These are phyloP conservation scores for Mycena galopus DNA, from an alignment of 768 basidiomycete species.

Conservation along the genomic window DNA sequence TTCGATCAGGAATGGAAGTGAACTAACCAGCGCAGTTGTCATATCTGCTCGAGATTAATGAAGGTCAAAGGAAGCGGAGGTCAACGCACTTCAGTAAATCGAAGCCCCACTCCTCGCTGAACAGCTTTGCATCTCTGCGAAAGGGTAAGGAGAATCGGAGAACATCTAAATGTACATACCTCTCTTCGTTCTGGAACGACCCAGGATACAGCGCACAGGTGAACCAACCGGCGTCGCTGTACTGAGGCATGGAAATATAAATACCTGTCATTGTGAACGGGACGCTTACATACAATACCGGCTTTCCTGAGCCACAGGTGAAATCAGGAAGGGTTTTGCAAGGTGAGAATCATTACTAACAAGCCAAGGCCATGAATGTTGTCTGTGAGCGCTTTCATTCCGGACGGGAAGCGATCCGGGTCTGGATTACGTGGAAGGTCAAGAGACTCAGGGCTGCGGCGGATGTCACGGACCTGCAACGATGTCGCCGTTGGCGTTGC, in stretches of 20 bases:
- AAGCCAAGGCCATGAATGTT: slow-evolving; percentile 68
- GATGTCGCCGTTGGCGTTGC: slow-evolving; percentile 65
- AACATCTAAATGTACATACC: slow-evolving; percentile 46
- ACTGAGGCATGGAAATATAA: slow-evolving; percentile 50
- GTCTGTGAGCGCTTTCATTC: slow-evolving; percentile 69
- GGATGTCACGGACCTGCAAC: slow-evolving; percentile 60
- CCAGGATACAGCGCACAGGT: slow-evolving; percentile 76
- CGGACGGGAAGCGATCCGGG: slow-evolving; percentile 64
- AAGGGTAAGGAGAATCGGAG: neutral
- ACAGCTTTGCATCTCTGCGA: slow-evolving; percentile 65
- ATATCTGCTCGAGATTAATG: slow-evolving; percentile 53
- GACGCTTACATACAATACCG: slow-evolving; percentile 67
- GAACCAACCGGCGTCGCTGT: slow-evolving; percentile 78
- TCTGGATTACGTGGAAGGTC: slow-evolving; percentile 47
- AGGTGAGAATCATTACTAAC: slow-evolving; percentile 51
- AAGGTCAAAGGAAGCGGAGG: neutral
- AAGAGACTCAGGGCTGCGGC: neutral
- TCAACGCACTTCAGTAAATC: slow-evolving; percentile 69
- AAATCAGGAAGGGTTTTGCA: slow-evolving; percentile 2
- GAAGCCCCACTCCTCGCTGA: slow-evolving; percentile 74
- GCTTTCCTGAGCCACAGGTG: slow-evolving; percentile 57
- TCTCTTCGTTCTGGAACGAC: slow-evolving; percentile 72
- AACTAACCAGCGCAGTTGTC: slow-evolving; percentile 70
- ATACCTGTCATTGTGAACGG: neutral
- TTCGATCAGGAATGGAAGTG: neutral